phyloP scores from a whole-genome alignment of 805 yeast genomes.

The Metschnikowia continentalis region DNA sequence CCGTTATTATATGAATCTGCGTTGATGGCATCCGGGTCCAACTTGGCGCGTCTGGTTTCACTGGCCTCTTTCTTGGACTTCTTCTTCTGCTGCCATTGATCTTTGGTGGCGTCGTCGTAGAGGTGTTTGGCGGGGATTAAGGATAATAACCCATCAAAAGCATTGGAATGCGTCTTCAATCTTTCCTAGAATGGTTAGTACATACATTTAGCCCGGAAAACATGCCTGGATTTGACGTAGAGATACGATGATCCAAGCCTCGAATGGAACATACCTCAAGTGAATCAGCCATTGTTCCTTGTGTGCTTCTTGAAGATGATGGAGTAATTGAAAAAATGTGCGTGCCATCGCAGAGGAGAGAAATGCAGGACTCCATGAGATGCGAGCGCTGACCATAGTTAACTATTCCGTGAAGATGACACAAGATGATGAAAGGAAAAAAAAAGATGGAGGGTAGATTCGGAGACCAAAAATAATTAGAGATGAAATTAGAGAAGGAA shows the following conservation, averaged over 20 bases:
- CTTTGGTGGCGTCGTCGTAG: slow-evolving; percentile 83
- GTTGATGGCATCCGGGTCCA: slow-evolving; percentile 60
- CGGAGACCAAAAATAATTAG: too few relatives aligned
- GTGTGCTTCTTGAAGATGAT: slow-evolving; percentile 8
- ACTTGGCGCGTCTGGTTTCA: slow-evolving; percentile 60
- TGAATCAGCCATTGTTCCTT: slow-evolving; percentile 47
- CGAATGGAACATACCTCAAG: slow-evolving; percentile 48
- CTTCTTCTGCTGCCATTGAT: slow-evolving; percentile 88
- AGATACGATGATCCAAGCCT: not conserved
- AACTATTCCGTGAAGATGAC: not conserved
- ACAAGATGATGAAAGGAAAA: not conserved
- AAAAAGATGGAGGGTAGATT: too few relatives aligned
- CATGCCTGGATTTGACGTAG: not conserved
- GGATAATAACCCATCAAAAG: slow-evolving; percentile 85
- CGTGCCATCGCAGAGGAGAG: slow-evolving; percentile 17
- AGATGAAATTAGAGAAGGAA: too few relatives aligned
- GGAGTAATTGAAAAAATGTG: slow-evolving; percentile 9
- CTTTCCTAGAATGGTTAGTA: slow-evolving; percentile 51
- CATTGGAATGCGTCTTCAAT: slow-evolving; percentile 68
- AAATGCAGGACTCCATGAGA: slow-evolving; percentile 14
- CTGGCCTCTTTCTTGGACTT: slow-evolving; percentile 61
- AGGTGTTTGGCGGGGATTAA: slow-evolving; percentile 92
- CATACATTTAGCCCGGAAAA: not conserved
- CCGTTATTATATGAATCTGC: slow-evolving; percentile 40
- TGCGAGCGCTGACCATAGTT: not conserved